Evolutionary conservation across 371 early-diverging fungal genomes (phyloP).

Genomic region (Catenaria anguillulae): DNA sequence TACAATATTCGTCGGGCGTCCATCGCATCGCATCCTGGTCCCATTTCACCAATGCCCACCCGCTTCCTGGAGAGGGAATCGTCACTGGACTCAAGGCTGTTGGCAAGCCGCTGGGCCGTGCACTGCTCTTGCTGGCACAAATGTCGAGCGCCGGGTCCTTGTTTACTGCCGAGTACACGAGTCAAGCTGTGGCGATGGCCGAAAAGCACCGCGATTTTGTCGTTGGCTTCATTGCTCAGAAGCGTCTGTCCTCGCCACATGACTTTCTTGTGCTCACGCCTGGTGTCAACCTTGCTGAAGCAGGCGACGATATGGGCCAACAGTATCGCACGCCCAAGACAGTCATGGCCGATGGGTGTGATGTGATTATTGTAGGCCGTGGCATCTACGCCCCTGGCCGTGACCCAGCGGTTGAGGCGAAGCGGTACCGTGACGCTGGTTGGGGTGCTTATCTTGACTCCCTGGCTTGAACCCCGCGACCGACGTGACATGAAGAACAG

Average conservation of each 20-base stretch:
- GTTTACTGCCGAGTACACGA: conserved; percentile 63
- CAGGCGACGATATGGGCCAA: conserved; percentile 81
- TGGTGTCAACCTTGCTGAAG: conserved; percentile 70
- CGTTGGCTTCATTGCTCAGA: conserved; percentile 83
- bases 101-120: conserved; percentile 64
- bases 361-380: conserved; percentile 93
- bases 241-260: conserved; percentile 43
- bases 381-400: conserved; percentile 78
- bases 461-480: no score
- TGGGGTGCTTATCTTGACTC: conserved; percentile 77
- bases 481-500: no score
- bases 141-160: conserved; percentile 87
- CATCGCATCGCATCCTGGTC: conserved; percentile 89
- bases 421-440: conserved; percentile 75
- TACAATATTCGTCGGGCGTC: conserved; percentile 77
- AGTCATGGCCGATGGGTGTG: conserved; percentile 64
- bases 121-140: conserved; percentile 78
- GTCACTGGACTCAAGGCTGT: conserved; percentile 74
- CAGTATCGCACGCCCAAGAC: conserved; percentile 87
- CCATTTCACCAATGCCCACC: conserved; percentile 85
- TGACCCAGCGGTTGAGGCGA: conserved; percentile 51
- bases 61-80: conserved; percentile 90
- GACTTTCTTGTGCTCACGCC: conserved; percentile 90
- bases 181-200: conserved; percentile 75
- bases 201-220: conserved; percentile 71